Evolutionary conservation across 2,329 filamentous ascomycete genomes (phyloP).

Genomic region (Coniella vitis): DNA sequence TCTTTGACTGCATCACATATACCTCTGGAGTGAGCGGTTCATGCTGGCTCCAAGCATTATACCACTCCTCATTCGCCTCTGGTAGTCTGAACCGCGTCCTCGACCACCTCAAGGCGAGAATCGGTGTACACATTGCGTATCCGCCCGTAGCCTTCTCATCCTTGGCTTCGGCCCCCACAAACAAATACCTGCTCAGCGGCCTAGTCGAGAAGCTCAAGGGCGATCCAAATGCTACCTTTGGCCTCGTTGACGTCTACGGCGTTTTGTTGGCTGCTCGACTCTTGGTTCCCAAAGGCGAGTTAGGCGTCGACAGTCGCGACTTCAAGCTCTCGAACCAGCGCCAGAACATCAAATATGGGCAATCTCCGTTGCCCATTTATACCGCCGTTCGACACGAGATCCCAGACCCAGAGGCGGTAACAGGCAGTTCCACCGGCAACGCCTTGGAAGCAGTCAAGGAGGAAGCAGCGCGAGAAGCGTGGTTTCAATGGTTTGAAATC

Average conservation of each 20-base stretch:
- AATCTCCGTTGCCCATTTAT: constrained; percentile 87
- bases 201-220: constrained; percentile 88
- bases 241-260: constrained; percentile 89
- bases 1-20: constrained; percentile 93
- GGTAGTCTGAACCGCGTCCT: constrained; percentile 64
- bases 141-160: constrained; percentile 77
- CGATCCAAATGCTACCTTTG: constrained; percentile 72
- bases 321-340: constrained; percentile 89
- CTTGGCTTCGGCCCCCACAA: constrained; percentile 83
- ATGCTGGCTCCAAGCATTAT: constrained; percentile 90
- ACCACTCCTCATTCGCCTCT: constrained; percentile 69
- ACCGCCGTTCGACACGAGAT: constrained; percentile 95
- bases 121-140: constrained; percentile 87
- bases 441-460: constrained; percentile 44
- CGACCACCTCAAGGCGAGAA: constrained; percentile 77
- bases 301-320: constrained; percentile 68
- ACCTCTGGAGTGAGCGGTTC: constrained; percentile 92
- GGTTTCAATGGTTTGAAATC: constrained; percentile 98
- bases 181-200: constrained; percentile 82
- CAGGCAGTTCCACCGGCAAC: constrained; percentile 26
- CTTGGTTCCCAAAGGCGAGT: constrained; percentile 78
- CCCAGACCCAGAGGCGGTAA: constrained; percentile 50
- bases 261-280: constrained; percentile 76
- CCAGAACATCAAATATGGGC: constrained; percentile 66
- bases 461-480: constrained; percentile 59